Base-by-base conservation (phyloP, 352 stramenopile genomes). In the Globisporangium okanoganense region DNA sequence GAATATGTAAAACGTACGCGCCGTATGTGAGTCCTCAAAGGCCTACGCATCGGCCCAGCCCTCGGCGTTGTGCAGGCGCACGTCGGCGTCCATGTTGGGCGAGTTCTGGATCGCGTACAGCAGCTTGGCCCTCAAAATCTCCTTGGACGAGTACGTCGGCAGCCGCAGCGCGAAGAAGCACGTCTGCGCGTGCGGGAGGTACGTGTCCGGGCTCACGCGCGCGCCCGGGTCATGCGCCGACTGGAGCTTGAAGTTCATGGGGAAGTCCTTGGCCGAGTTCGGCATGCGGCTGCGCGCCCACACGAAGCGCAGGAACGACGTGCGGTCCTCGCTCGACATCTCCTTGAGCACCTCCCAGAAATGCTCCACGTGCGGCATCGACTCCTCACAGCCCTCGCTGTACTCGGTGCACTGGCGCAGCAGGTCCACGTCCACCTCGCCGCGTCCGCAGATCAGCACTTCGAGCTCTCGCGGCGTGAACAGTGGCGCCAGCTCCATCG, bases 101-200 rank as follows among this genome's bases (percentile, higher is more conserved):
- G 90, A 98, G 78, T 98, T 98, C 75, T 97, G 87, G 65, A 98
- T 98, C 49, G 94, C 92, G 61, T 98, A 98, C 56, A 95, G 72
- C 54, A 98, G 66, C 61, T 95, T 95, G 10, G 79, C 67, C 8
- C 83, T 75, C 60, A 96, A 65, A n/a, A 92, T 74, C 45, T 97
- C 88, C 65, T 96, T 90, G 31, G 74, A 92, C 48, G 89, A 95
- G 73, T 99, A 99, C 53, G 87, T 73, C 22, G 97, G 97, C 27
- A 99, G 74, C 0, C 90, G 92, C 53, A 99, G 74, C 16, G 92
- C 96, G 71, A 99, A 99, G 81, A 99, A 99, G 70, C 97, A 99
- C 9, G 97, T 99, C 65, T 98, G 97, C n/a, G 97, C 97, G 67
- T 98, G 97, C 43, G 97, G 97, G 41, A 99, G 72, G 64, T 98